A percentile compares a stretch with the other conserved stretches of the same genome.
phyloP scores from a whole-genome alignment of 2,329 filamentous ascomycete genomes.

The Neophaeococcomyces aloes region DNA sequence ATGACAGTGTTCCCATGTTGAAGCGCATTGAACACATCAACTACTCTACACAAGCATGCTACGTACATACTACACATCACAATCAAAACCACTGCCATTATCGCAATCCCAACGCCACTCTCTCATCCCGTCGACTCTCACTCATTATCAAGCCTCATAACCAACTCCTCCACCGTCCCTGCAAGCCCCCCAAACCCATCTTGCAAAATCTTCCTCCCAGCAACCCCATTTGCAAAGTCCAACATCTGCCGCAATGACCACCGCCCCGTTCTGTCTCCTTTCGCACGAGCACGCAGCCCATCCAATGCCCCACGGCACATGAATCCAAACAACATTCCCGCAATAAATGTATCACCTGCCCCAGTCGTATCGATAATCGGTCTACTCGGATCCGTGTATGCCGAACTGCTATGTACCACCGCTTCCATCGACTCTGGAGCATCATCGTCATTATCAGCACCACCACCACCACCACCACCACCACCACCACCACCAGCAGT shows the following conservation, averaged over 20 bases:
- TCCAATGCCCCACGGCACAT: conserved; percentile 40
- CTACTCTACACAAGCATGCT: too few species aligned
- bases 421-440: background rate
- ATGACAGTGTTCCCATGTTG: too few species aligned
- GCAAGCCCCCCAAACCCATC: conserved; percentile 46
- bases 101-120: too few species aligned
- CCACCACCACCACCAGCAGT: too few species aligned
- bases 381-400: background rate
- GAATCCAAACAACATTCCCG: conserved; percentile 56
- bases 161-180: background rate
- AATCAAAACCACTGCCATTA: too few species aligned
- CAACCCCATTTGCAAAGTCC: conserved; percentile 54
- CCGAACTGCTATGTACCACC: background rate
- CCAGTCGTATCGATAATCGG: conserved; percentile 44
- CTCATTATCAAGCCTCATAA: too few species aligned
- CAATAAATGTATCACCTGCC: conserved; percentile 66
- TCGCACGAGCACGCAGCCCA: too few species aligned
- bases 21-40: too few species aligned
- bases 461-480: too few species aligned
- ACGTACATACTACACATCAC: too few species aligned
- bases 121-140: too few species aligned
- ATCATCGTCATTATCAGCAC: too few species aligned
- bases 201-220: conserved; percentile 56
- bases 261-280: conserved; percentile 28
- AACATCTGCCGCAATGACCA: conserved; percentile 35